Evolutionary conservation across 23 red algal species (phyloP).

Genomic region (Gracilariopsis chorda): DNA sequence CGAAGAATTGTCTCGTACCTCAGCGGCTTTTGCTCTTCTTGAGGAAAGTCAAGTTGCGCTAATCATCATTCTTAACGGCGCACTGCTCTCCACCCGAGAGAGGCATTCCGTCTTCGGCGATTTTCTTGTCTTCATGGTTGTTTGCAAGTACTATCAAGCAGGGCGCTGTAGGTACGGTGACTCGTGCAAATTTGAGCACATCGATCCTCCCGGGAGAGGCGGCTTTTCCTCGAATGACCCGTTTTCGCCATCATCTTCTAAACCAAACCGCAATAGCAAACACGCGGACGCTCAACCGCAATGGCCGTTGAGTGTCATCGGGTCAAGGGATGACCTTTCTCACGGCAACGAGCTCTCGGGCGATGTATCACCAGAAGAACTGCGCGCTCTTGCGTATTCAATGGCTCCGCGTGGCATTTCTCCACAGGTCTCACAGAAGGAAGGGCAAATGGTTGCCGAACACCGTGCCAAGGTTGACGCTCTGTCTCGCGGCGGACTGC

Average conservation of each 20-base stretch:
- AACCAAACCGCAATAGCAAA: neutral
- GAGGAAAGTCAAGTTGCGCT: too few species aligned
- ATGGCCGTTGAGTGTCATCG: constrained; percentile 50
- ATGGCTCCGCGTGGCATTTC: constrained; percentile 36
- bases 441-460: constrained; percentile 27
- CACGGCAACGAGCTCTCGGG: constrained; percentile 20
- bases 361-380: constrained; percentile 64
- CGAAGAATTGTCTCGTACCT: too few species aligned
- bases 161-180: constrained; percentile 64
- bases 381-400: constrained; percentile 52
- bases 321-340: neutral
- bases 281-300: neutral
- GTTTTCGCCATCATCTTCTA: constrained; percentile 11
- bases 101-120: too few species aligned
- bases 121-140: constrained; percentile 53
- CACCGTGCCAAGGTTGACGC: constrained; percentile 44
- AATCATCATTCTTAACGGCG: too few species aligned
- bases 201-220: constrained; percentile 22
- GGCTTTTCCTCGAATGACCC: neutral
- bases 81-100: too few species aligned
- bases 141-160: constrained; percentile 56
- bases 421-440: constrained; percentile 14
- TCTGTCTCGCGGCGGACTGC: constrained; percentile 13
- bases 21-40: too few species aligned
- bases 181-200: constrained; percentile 56